A percentile compares a stretch with the other conserved stretches of the same genome.
These are phyloP conservation scores for Cucurbitaria berberidis DNA, from an alignment of 2,329 filamentous ascomycete genomes.

Conservation along the genomic window DNA sequence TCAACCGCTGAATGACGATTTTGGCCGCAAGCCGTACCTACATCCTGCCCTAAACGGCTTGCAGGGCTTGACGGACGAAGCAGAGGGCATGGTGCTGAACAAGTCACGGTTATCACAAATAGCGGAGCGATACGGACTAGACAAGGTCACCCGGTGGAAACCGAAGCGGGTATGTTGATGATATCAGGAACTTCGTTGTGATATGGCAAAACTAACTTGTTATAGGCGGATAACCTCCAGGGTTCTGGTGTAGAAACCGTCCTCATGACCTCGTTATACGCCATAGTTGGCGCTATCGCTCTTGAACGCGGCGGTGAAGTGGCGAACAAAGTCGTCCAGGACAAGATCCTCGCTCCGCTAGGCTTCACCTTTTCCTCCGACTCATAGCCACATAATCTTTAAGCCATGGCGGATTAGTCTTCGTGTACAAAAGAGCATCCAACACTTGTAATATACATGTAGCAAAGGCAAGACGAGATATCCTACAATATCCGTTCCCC, in stretches of 20 bases:
- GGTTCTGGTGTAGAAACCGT: slow-evolving; percentile 77
- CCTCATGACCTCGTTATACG: slow-evolving; percentile 77
- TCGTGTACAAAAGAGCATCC: slow-evolving; percentile 11
- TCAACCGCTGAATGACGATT: slow-evolving; percentile 34
- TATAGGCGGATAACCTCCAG: slow-evolving; percentile 68
- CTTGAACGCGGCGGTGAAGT: slow-evolving; percentile 83
- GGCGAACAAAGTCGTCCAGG: slow-evolving; percentile 75
- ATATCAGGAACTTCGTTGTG: not conserved
- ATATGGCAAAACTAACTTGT: slow-evolving; percentile 7
- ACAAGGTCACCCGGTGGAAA: slow-evolving; percentile 84
- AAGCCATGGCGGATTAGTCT: not conserved
- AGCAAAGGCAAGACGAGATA: slow-evolving; percentile 11
- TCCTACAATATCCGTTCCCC: not conserved
- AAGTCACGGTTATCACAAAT: slow-evolving; percentile 71
- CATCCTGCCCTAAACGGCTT: slow-evolving; percentile 76
- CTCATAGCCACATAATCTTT: slow-evolving; percentile 8
- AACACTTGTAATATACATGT: slow-evolving; percentile 16
- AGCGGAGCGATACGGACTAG: slow-evolving; percentile 72
- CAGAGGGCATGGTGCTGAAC: slow-evolving; percentile 67
- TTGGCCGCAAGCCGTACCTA: slow-evolving; percentile 68
- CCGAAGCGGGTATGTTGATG: slow-evolving; percentile 72
- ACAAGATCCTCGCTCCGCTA: slow-evolving; percentile 70
- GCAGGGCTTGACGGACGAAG: slow-evolving; percentile 69
- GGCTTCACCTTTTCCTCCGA: slow-evolving; percentile 40
- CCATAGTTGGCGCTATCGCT: slow-evolving; percentile 87